phyloP scores from a whole-genome alignment of 257 asterid genomes.

The Nicotiana attenuata region DNA sequence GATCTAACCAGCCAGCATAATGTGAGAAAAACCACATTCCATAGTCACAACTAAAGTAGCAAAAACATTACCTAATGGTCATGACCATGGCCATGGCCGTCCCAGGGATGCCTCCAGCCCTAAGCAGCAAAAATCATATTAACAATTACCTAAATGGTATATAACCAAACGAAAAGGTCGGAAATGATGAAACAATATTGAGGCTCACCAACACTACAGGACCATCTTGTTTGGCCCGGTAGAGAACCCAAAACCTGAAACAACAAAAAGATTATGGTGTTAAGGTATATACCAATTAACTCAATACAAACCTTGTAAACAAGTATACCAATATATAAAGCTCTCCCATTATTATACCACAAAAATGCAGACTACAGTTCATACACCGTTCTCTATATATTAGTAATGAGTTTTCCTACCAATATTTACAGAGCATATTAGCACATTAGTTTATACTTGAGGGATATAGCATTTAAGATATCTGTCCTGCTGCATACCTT shows the following conservation, averaged over 20 bases:
- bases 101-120: slow-evolving; percentile 99
- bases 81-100: slow-evolving; percentile 69
- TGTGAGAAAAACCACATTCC: neutral
- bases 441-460: neutral
- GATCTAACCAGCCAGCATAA: neutral
- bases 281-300: neutral
- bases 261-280: neutral
- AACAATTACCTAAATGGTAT: neutral
- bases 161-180: neutral
- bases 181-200: neutral
- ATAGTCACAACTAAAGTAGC: neutral
- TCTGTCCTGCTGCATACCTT: neutral
- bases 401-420: neutral
- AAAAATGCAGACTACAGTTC: neutral
- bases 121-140: slow-evolving; percentile 25
- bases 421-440: neutral
- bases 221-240: slow-evolving; percentile 89
- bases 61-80: slow-evolving; percentile 46
- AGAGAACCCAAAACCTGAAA: slow-evolving; percentile 85
- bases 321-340: neutral
- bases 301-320: neutral
- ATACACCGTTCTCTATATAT: neutral
- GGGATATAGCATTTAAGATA: neutral
- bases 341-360: neutral
- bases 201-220: slow-evolving; percentile 83